Evolutionary conservation across 805 yeast species (phyloP).

Genomic region (Cyberlindnera subsufficiens): DNA sequence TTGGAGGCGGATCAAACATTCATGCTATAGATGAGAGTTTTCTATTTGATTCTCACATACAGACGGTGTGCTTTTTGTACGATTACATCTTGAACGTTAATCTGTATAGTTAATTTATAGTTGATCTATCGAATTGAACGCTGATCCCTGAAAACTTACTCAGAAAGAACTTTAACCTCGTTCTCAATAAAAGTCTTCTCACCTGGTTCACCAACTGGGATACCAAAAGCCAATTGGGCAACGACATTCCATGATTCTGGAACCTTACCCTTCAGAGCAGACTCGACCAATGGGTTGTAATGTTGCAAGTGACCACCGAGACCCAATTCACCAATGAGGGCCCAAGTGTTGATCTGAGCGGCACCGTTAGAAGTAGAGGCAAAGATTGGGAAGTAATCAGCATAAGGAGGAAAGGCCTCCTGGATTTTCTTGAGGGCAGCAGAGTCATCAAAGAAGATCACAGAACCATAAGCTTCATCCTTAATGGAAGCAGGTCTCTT

Average conservation of each 20-base stretch:
- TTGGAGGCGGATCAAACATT: constrained; percentile 27
- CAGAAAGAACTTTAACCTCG: constrained; percentile 31
- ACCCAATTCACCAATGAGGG: constrained; percentile 38
- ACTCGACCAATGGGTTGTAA: constrained; percentile 40
- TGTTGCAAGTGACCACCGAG: constrained; percentile 50
- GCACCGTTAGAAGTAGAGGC: constrained; percentile 44
- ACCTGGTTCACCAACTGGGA: constrained; percentile 30
- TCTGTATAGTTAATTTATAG: constrained; percentile 3
- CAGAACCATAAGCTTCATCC: constrained; percentile 44
- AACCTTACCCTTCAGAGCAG: constrained; percentile 33
- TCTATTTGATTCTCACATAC: constrained; percentile 46
- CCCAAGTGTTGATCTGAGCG: constrained; percentile 46
- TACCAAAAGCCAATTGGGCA: constrained; percentile 47
- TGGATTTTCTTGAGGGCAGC: constrained; percentile 33
- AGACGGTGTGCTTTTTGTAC: constrained; percentile 43
- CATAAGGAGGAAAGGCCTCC: constrained; percentile 37
- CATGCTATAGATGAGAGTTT: constrained; percentile 58
- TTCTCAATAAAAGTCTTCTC: constrained; percentile 38
- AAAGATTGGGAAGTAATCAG: constrained; percentile 40
- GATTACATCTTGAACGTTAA: constrained; percentile 42
- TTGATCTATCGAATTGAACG: background rate
- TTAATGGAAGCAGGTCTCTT: constrained; percentile 37
- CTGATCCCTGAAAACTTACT: constrained; percentile 2
- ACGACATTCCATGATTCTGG: constrained; percentile 40
- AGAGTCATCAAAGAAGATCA: constrained; percentile 42